Base-by-base conservation (phyloP, 2,329 filamentous ascomycete genomes). In the Chrysoporthe deuterocubensis region DNA sequence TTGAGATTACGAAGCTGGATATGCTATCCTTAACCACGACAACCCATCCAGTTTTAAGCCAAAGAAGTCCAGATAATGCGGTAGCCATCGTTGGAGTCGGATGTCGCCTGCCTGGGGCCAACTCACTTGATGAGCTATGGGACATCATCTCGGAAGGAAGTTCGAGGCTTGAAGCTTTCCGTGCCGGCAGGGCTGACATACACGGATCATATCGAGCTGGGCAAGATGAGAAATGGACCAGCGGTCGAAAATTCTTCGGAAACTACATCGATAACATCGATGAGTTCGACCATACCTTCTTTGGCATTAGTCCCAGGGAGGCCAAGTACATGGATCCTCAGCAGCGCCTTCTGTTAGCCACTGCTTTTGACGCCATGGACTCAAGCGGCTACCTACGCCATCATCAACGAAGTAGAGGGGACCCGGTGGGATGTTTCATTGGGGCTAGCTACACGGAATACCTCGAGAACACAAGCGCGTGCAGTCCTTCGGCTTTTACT, bases 321-420 rank as follows among this genome's bases (percentile, higher is more conserved):
- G 73, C 73, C 52, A 67, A 72, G 58, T 63, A 67, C 14, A 72
- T 75, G 72, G 73, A 75, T 37, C 73, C 73, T 7, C 73, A 75
- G 21, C 73, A 73, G 59, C 66, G 73, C 3, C 68, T 73, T 32
- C 64, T 57, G 34, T 69, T 72, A 40, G 37, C 37, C 9, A 40
- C 37, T 40, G 37, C 37, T 40, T 40, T 40, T 40, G 37, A 40
- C 37, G 37, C 37, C 9, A 40, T 40, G 37, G 37, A 40, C 9
- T 40, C 37, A 40, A 40, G 37, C 37, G 37, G 37, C 37, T 40
- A 40, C 37, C 37, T 40, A 5, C 37, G 37, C 37, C 37, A 40
- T 40, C 37, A 40, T 40, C 37, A 40, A 40, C 37, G 37, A 40
- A 40, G 37, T 40, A 40, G 37, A 40, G 37, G 37, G 9, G 37